Evolutionary conservation across 129 eudicot genomes (phyloP).

Genomic region (Helianthus tuberosus): DNA sequence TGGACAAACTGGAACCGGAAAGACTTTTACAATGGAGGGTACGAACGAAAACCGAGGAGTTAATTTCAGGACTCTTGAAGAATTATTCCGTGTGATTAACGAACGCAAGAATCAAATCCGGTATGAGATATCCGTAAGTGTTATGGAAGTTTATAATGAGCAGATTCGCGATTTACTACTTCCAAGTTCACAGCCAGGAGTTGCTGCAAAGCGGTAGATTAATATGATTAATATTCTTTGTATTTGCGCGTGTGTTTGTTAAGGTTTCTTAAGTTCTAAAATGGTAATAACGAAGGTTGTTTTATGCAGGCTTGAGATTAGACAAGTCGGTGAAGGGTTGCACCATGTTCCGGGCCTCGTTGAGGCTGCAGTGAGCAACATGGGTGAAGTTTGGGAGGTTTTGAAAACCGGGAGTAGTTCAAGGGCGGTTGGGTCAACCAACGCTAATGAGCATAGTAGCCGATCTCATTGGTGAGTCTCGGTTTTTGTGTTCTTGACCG

Average conservation of each 20-base stretch:
- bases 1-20: constrained; percentile 97
- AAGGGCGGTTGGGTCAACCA: constrained; percentile 92
- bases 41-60: constrained; percentile 89
- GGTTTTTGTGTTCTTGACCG: not conserved
- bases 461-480: constrained; percentile 87
- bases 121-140: constrained; percentile 80
- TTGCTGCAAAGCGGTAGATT: constrained; percentile 64
- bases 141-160: constrained; percentile 91
- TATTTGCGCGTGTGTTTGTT: not conserved
- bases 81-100: constrained; percentile 70
- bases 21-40: constrained; percentile 97
- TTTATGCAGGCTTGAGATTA: constrained; percentile 77
- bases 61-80: constrained; percentile 84
- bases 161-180: constrained; percentile 84
- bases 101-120: constrained; percentile 65
- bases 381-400: constrained; percentile 94
- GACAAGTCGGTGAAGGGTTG: constrained; percentile 82
- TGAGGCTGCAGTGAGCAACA: constrained; percentile 79
- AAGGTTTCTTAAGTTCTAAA: not conserved
- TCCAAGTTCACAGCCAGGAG: constrained; percentile 66
- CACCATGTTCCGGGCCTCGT: constrained; percentile 94
- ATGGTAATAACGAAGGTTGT: not conserved
- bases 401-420: constrained; percentile 79
- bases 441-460: constrained; percentile 92
- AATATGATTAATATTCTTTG: constrained; percentile 9